Percentiles rank a stretch among this genome's conserved stretches.
Conservation (phyloP, 2,329 filamentous ascomycete genomes). For the Diplodia corticola region DNA sequence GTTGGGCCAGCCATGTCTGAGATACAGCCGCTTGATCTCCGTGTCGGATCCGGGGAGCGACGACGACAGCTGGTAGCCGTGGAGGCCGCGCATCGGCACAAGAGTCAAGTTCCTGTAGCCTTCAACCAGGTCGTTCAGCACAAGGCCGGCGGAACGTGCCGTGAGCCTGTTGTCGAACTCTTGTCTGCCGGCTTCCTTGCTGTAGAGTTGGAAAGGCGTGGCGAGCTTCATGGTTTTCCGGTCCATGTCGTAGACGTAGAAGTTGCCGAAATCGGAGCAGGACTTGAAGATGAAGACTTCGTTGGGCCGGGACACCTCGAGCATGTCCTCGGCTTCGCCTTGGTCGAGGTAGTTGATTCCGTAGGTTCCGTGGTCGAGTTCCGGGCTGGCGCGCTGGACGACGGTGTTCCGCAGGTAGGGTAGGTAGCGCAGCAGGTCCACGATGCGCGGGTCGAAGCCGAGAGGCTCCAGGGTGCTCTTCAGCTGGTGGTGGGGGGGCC, state of each 20-base stretch:
- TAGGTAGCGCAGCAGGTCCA: slow-evolving; percentile 15
- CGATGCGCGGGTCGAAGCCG: slow-evolving; percentile 9
- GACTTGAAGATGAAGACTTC: slow-evolving; percentile 20
- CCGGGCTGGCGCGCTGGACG: slow-evolving; percentile 88
- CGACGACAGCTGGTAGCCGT: slow-evolving; percentile 16
- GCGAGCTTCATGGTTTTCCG: slow-evolving; percentile 16
- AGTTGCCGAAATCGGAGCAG: slow-evolving; percentile 19
- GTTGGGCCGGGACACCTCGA: neutral
- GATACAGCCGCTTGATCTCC: slow-evolving; percentile 19
- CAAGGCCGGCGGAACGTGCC: neutral
- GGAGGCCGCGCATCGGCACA: slow-evolving; percentile 13
- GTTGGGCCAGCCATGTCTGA: slow-evolving; percentile 18
- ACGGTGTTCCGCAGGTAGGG: slow-evolving; percentile 63
- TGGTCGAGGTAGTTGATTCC: slow-evolving; percentile 21
- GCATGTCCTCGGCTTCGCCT: slow-evolving; percentile 22
- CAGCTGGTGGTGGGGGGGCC: slow-evolving; percentile 22
- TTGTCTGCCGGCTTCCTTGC: slow-evolving; percentile 2
- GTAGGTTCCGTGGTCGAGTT: slow-evolving; percentile 69
- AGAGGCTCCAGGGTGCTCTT: slow-evolving; percentile 2
- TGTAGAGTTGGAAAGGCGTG: slow-evolving; percentile 19
- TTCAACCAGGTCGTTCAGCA: slow-evolving; percentile 12
- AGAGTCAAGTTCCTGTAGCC: slow-evolving; percentile 12
- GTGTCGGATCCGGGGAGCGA: slow-evolving; percentile 20
- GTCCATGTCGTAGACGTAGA: slow-evolving; percentile 18
- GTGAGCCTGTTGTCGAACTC: slow-evolving; percentile 4